Conservation (phyloP, 148 eudicot genomes). For the Fagopyrum homotropicum region DNA sequence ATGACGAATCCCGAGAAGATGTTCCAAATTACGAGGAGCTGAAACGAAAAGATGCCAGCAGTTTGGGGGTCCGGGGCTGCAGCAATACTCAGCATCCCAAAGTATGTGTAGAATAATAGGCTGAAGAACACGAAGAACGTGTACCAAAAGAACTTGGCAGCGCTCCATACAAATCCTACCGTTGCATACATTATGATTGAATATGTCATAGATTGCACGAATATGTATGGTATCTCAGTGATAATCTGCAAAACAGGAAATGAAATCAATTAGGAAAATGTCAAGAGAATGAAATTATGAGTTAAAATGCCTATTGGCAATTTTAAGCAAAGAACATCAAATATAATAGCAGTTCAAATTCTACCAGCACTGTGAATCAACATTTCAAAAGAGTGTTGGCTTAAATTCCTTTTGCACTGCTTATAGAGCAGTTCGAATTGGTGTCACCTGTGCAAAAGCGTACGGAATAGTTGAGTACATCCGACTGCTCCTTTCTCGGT, state of each 20-base stretch:
- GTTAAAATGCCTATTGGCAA: no score
- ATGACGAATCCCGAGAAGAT: constrained; percentile 37
- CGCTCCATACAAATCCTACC: constrained; percentile 40
- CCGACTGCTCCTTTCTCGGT: constrained; percentile 6
- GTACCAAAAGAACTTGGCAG: constrained; percentile 32
- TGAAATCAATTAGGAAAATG: neutral
- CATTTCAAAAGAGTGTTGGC: no score
- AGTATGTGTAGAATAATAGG: constrained; percentile 27
- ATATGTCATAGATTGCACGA: constrained; percentile 23
- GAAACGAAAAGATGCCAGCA: constrained; percentile 22
- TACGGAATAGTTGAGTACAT: constrained; percentile 5
- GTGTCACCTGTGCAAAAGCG: constrained; percentile 5
- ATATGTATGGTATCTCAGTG: constrained; percentile 30
- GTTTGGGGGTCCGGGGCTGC: constrained; percentile 27
- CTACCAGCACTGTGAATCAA: no score
- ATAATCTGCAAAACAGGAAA: constrained; percentile 14
- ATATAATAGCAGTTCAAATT: no score
- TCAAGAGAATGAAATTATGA: neutral
- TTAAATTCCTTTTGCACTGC: no score
- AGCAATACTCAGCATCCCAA: constrained; percentile 37
- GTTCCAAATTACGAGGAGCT: constrained; percentile 28
- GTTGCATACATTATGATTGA: constrained; percentile 33
- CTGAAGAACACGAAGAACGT: constrained; percentile 32
- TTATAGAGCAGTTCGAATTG: neutral
- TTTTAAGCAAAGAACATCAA: no score